phyloP scores from a whole-genome alignment of 2,329 filamentous ascomycete genomes.

The Epichloe coenophiala region DNA sequence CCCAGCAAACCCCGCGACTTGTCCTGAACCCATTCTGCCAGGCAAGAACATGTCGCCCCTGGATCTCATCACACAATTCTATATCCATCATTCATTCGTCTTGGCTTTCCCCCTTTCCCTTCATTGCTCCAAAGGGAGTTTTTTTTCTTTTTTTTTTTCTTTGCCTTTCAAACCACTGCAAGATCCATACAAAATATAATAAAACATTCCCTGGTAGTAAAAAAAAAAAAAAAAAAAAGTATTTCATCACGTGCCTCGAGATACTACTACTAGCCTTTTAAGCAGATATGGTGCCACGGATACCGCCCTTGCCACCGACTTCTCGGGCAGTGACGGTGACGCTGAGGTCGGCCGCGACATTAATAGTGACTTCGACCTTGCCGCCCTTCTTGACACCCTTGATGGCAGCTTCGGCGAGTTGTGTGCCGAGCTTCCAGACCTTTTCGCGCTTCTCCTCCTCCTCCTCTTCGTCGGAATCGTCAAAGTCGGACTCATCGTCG shows the following conservation, averaged over 20 bases:
- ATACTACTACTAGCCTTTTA: conserved; percentile 2
- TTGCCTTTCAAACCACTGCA: background rate
- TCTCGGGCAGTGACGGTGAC: conserved; percentile 74
- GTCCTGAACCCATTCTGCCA: too few relatives aligned
- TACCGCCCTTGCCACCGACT: conserved; percentile 75
- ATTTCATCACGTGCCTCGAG: background rate
- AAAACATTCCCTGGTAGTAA: background rate
- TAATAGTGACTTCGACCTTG: conserved; percentile 90
- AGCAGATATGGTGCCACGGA: conserved; percentile 44
- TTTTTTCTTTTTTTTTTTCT: too few relatives aligned
- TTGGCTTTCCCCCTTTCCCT: background rate
- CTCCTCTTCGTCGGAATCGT: conserved; percentile 56
- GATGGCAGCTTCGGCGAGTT: conserved; percentile 75
- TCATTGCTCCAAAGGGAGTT: background rate
- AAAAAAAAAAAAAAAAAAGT: too few relatives aligned
- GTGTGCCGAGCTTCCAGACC: conserved; percentile 76
- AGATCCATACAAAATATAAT: background rate
- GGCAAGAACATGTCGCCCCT: too few relatives aligned
- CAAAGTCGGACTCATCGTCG: conserved; percentile 42
- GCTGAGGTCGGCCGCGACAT: conserved; percentile 65
- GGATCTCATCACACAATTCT: background rate
- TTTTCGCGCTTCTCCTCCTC: conserved; percentile 61
- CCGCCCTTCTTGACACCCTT: conserved; percentile 72
- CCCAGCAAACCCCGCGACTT: too few relatives aligned
- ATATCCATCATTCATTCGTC: background rate